Conservation (phyloP, 768 basidiomycete species). For the Rhodotorula taiwanensis region DNA sequence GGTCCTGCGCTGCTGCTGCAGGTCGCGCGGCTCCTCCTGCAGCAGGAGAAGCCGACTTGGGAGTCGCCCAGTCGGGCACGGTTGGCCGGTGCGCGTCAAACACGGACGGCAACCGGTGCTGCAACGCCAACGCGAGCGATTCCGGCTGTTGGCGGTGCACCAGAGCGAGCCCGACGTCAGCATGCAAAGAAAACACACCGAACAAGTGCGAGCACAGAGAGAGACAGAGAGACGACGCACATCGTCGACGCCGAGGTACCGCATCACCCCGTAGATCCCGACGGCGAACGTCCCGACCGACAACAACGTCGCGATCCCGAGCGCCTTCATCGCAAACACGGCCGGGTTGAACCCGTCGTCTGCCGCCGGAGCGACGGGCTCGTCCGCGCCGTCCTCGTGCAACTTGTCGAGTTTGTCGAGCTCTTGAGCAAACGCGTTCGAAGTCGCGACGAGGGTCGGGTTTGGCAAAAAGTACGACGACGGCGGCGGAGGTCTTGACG, state of each 20-base stretch:
- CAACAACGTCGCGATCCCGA: slow-evolving; percentile 31
- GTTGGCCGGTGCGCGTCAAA: slow-evolving; percentile 15
- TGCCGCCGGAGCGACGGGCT: too few species aligned
- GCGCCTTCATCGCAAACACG: slow-evolving; percentile 29
- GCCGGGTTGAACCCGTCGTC: slow-evolving; percentile 39
- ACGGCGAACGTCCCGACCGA: slow-evolving; percentile 20
- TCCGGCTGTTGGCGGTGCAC: slow-evolving; percentile 21
- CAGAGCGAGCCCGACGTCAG: not conserved
- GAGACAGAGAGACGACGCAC: slow-evolving; percentile 5
- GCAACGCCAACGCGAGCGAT: slow-evolving; percentile 16
- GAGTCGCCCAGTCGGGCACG: slow-evolving; percentile 19
- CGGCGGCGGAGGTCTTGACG: not conserved
- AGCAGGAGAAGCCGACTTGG: not conserved
- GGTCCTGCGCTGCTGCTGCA: too few species aligned
- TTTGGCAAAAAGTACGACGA: slow-evolving; percentile 35
- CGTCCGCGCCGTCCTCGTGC: slow-evolving; percentile 26
- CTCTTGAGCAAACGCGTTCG: slow-evolving; percentile 11
- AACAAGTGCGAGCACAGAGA: not conserved
- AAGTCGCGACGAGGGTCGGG: slow-evolving; percentile 5
- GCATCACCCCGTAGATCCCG: slow-evolving; percentile 20
- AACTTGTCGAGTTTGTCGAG: slow-evolving; percentile 25
- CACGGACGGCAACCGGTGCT: slow-evolving; percentile 4
- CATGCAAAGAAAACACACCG: too few species aligned
- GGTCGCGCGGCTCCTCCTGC: too few species aligned
- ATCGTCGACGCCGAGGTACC: slow-evolving; percentile 21